Conservation (phyloP, 306 rosid species). For the Gynostemma pentaphyllum region DNA sequence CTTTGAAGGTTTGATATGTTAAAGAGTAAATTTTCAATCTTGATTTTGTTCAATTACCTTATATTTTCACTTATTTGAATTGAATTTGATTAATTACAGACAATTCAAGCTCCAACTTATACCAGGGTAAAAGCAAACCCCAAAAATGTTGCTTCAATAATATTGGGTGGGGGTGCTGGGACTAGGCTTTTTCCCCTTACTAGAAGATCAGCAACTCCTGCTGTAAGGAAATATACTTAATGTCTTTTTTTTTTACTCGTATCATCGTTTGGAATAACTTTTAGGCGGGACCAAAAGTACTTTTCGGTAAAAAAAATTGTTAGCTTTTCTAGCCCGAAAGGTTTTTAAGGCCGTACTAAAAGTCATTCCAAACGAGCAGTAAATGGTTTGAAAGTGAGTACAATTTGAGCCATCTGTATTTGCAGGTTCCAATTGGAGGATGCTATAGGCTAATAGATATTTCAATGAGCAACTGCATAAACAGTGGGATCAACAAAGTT, state of each 20-base stretch:
- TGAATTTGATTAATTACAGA: constrained; percentile 26
- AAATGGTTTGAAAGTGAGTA: background rate
- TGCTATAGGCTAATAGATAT: constrained; percentile 42
- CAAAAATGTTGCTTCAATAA: constrained; percentile 66
- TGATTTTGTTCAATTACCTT: background rate
- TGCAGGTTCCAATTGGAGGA: constrained; percentile 45
- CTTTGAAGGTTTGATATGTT: background rate
- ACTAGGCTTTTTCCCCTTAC: constrained; percentile 82
- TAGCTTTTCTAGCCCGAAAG: no score
- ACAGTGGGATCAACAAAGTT: constrained; percentile 37
- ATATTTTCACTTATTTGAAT: background rate
- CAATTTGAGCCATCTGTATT: background rate
- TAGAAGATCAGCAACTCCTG: constrained; percentile 66
- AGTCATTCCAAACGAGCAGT: no score
- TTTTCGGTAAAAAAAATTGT: no score
- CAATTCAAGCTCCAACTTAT: constrained; percentile 43
- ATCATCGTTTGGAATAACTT: no score
- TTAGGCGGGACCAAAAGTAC: no score
- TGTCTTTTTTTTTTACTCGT: no score
- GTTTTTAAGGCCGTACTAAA: no score
- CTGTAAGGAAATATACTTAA: constrained; percentile 38
- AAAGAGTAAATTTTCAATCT: background rate
- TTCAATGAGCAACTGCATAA: constrained; percentile 42
- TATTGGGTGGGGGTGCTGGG: constrained; percentile 86
- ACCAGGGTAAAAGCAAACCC: constrained; percentile 50